These are phyloP conservation scores for Pseudocercospora crystallina DNA, from an alignment of 2,329 filamentous ascomycete genomes.

Conservation along the genomic window DNA sequence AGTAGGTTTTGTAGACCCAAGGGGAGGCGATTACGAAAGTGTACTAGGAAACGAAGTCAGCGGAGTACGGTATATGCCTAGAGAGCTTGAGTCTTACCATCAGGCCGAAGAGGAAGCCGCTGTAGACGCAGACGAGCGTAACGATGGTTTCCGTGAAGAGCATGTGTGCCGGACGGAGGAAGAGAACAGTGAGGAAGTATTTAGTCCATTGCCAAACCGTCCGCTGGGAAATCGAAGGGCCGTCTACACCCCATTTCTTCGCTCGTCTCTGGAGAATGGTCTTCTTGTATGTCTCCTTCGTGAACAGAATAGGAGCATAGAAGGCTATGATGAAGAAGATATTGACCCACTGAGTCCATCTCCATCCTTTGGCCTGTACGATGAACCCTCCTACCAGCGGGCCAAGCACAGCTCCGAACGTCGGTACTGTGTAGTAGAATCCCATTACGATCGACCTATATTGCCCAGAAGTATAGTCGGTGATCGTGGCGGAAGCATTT, in stretches of 20 bases:
- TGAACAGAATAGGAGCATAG: slow-evolving; percentile 31
- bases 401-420: slow-evolving; percentile 34
- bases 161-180: slow-evolving; percentile 35
- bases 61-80: too few relatives aligned
- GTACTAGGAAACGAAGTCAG: slow-evolving; percentile 27
- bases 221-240: slow-evolving; percentile 16
- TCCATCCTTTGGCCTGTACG: slow-evolving; percentile 33
- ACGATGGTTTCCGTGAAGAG: slow-evolving; percentile 45
- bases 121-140: slow-evolving; percentile 42
- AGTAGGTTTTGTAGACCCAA: slow-evolving; percentile 34
- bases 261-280: slow-evolving; percentile 37
- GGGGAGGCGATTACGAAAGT: slow-evolving; percentile 43
- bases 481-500: slow-evolving; percentile 34
- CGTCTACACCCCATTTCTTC: slow-evolving; percentile 26
- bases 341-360: slow-evolving; percentile 37
- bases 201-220: slow-evolving; percentile 13
- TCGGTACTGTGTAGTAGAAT: slow-evolving; percentile 32
- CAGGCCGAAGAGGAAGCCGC: slow-evolving; percentile 42
- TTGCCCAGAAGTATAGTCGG: slow-evolving; percentile 32
- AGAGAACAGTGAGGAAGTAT: slow-evolving; percentile 26
- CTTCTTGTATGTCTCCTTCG: slow-evolving; percentile 37
- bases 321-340: slow-evolving; percentile 33
- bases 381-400: slow-evolving; percentile 42
- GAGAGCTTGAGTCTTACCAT: slow-evolving; percentile 16
- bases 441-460: slow-evolving; percentile 30